Conservation (phyloP, 768 basidiomycete species). For the Nidula microcarpa region DNA sequence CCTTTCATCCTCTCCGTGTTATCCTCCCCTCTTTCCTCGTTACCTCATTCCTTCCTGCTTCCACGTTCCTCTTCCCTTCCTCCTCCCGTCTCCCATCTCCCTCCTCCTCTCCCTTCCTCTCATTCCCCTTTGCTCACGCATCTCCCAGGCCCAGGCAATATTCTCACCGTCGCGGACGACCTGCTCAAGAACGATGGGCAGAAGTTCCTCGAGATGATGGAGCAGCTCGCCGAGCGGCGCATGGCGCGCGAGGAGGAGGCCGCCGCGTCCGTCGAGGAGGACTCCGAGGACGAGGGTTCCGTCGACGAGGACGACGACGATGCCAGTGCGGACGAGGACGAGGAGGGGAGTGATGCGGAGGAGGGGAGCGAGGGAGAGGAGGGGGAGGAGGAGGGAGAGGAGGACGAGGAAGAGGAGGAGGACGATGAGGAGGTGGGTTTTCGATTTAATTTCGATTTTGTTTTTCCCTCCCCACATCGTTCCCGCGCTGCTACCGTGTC, state of each 20-base stretch:
- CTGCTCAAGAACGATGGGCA: slow-evolving; percentile 97
- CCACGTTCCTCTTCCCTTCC: background rate
- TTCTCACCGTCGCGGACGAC: slow-evolving; percentile 97
- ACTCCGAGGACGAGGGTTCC: slow-evolving; percentile 43
- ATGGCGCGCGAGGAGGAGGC: background rate
- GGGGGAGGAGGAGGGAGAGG: background rate
- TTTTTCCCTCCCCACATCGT: too few relatives aligned
- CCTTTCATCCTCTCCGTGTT: background rate
- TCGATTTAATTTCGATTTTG: too few relatives aligned
- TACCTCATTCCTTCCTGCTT: background rate
- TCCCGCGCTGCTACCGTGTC: too few relatives aligned
- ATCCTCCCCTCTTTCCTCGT: background rate
- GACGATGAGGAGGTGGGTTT: too few relatives aligned
- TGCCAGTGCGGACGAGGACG: slow-evolving; percentile 25
- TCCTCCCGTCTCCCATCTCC: background rate
- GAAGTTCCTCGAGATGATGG: slow-evolving; percentile 99
- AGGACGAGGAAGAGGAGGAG: background rate
- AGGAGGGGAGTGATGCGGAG: slow-evolving; percentile 17
- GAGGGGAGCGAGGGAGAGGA: background rate
- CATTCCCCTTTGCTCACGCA: slow-evolving; percentile 8
- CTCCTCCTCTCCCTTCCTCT: slow-evolving; percentile 3
- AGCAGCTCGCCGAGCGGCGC: background rate
- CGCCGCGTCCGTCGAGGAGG: slow-evolving; percentile 40
- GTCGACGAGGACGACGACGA: slow-evolving; percentile 58
- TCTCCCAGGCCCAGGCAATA: too few relatives aligned